These are phyloP conservation scores for Cercospora sp. DNA, from an alignment of 2,329 filamentous ascomycete genomes.

Conservation along the genomic window DNA sequence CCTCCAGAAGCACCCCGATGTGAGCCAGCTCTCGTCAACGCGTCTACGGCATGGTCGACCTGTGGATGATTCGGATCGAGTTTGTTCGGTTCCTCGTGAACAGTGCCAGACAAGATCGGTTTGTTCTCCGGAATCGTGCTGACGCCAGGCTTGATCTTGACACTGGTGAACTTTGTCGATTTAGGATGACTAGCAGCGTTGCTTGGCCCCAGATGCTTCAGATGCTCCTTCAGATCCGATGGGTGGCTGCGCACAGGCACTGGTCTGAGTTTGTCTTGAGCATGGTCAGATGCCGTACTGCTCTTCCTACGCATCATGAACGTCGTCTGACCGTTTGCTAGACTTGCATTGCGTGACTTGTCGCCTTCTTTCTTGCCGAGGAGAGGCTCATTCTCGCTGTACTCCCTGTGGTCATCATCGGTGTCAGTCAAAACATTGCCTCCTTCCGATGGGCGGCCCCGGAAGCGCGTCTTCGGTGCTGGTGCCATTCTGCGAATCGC, in stretches of 20 bases:
- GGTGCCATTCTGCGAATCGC: slow-evolving; percentile 87
- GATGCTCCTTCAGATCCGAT: slow-evolving; percentile 58
- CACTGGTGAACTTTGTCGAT: slow-evolving; percentile 60
- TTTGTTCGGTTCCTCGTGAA: slow-evolving; percentile 9
- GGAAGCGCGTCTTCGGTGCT: slow-evolving; percentile 66
- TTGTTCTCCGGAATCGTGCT: slow-evolving; percentile 46
- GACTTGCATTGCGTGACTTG: slow-evolving; percentile 35
- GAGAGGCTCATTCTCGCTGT: slow-evolving; percentile 35
- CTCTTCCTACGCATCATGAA: slow-evolving; percentile 50
- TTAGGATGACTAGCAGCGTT: slow-evolving; percentile 62
- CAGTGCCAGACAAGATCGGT: slow-evolving; percentile 24
- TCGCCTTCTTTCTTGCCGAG: slow-evolving; percentile 28
- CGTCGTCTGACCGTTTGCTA: slow-evolving; percentile 42
- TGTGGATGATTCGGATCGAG: slow-evolving; percentile 9
- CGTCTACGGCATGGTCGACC: slow-evolving; percentile 19
- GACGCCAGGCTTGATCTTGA: slow-evolving; percentile 64
- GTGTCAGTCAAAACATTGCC: slow-evolving; percentile 25
- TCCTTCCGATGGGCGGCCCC: slow-evolving; percentile 15
- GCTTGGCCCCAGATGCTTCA: slow-evolving; percentile 64
- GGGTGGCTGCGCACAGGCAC: slow-evolving; percentile 52
- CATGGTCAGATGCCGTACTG: slow-evolving; percentile 42
- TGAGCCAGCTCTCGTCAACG: slow-evolving; percentile 15
- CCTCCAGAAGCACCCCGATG: slow-evolving; percentile 62
- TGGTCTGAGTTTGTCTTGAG: slow-evolving; percentile 30
- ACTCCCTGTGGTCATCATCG: slow-evolving; percentile 25